Base-by-base conservation (phyloP, 208 protist species). In the Leishmania aethiopica region DNA sequence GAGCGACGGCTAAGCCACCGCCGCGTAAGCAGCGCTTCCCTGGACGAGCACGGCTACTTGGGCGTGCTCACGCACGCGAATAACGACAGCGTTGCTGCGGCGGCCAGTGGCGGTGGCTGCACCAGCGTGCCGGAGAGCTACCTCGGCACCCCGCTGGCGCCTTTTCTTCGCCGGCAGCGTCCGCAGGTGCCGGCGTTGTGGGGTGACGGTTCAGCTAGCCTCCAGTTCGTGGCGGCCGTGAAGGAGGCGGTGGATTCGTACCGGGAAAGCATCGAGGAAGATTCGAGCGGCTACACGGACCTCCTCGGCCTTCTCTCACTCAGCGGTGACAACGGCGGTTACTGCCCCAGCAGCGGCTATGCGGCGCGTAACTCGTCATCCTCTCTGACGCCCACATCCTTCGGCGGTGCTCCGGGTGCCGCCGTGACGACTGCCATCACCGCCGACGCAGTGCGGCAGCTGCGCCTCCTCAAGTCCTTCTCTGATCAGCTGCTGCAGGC, bases 171-270 rank as follows among this genome's bases (percentile, higher is more conserved):
- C 7, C 78, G 64, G 64, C 64, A 82, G 28, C 78, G 45, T 2
- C 83, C 83, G 66, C 81, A 80, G 76, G 67, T 92, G 73, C 88
- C 88, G 59, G 81, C 83, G 67, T 72, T 92, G 74, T 92, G 88
- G 88, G 86, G 84, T 40, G 84, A 88, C 59, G 86, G 86, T 25
- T 88, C 81, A 15, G 60, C 81, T 11, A 85, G 82, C 37, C 69
- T 92, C 42, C 79, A 85, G 72, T 87, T 86, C 71, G 81, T 92
- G n/a, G 84, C 86, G 4, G 74, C 82, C 32, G 84, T 89, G 25
- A 81, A 81, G 66, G 86, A 90, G 51, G 84, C 82, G 5, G 78
- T 92, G 22, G 75, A 84, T 64, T 73, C 70, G 35, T 91, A 91
- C 80, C 79, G 87, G 45, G 57, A 66, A 51, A 86, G 76, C 62